Evolutionary conservation across 2,329 filamentous ascomycete genomes (phyloP).

Genomic region (Cercospora zeina): DNA sequence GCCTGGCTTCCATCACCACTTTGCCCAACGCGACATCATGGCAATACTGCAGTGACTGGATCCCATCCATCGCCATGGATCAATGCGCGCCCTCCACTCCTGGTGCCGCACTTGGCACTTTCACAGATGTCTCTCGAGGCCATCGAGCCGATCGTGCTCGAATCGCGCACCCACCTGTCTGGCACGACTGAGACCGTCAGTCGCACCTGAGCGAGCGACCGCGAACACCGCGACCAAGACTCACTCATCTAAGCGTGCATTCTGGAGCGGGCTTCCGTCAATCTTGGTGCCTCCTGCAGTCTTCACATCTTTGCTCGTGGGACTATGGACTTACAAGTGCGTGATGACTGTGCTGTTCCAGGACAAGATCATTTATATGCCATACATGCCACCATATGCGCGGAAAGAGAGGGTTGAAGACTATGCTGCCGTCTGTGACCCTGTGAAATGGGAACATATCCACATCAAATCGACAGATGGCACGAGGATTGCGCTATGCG

Average conservation of each 20-base stretch:
- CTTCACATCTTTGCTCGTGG: slow-evolving; percentile 65
- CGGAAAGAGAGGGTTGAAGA: slow-evolving; percentile 66
- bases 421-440: slow-evolving; percentile 60
- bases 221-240: not conserved
- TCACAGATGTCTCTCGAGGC: not conserved
- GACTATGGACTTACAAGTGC: slow-evolving; percentile 65
- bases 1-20: not conserved
- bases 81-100: not conserved
- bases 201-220: not conserved
- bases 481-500: slow-evolving; percentile 62
- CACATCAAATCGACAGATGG: slow-evolving; percentile 63
- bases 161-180: not conserved
- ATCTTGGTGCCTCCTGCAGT: slow-evolving; percentile 65
- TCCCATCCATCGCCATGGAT: not conserved
- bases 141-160: not conserved
- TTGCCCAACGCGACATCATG: not conserved
- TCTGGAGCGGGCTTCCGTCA: slow-evolving; percentile 41
- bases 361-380: slow-evolving; percentile 81
- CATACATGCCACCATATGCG: slow-evolving; percentile 69
- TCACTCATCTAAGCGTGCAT: not conserved
- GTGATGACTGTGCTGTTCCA: slow-evolving; percentile 75
- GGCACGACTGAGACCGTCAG: not conserved
- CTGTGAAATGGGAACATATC: slow-evolving; percentile 67
- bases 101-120: not conserved
- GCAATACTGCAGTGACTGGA: slow-evolving; percentile 3